Conservation (phyloP, 441 rosid genomes). For the Erodium texanum region DNA sequence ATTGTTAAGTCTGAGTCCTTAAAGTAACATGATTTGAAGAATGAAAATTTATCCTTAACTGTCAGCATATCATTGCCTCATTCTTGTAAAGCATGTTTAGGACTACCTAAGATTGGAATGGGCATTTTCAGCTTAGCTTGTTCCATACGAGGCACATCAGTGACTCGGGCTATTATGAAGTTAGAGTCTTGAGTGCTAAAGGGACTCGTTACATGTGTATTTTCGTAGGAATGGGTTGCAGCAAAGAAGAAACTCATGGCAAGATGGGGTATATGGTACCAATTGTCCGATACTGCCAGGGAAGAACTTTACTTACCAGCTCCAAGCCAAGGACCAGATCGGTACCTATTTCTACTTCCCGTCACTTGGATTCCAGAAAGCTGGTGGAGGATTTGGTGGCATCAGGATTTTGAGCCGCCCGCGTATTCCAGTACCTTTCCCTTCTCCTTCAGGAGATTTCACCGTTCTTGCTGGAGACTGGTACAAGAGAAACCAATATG, state of each 20-base stretch:
- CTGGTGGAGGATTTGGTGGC: background rate
- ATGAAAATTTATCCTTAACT: too few relatives aligned
- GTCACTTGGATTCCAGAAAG: background rate
- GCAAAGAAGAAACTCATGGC: background rate
- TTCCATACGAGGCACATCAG: too few relatives aligned
- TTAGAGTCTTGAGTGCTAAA: too few relatives aligned
- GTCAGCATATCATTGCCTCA: too few relatives aligned
- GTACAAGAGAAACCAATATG: conserved; percentile 72
- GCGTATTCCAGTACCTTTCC: conserved; percentile 71
- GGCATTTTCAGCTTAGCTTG: too few relatives aligned
- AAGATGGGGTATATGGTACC: background rate
- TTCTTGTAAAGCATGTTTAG: too few relatives aligned
- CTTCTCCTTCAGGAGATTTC: conserved; percentile 67
- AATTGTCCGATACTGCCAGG: background rate
- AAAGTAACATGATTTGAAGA: too few relatives aligned
- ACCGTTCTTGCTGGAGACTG: conserved; percentile 85
- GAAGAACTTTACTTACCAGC: background rate
- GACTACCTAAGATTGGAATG: too few relatives aligned
- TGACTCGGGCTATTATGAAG: too few relatives aligned
- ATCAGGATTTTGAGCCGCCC: conserved; percentile 80
- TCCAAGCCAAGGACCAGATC: background rate
- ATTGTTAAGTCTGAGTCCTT: too few relatives aligned
- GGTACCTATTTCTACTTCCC: background rate
- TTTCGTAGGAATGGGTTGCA: background rate
- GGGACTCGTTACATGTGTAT: too few relatives aligned